phyloP scores from a whole-genome alignment of 2,329 filamentous ascomycete species.

The Ophiosphaerella herpotricha region DNA sequence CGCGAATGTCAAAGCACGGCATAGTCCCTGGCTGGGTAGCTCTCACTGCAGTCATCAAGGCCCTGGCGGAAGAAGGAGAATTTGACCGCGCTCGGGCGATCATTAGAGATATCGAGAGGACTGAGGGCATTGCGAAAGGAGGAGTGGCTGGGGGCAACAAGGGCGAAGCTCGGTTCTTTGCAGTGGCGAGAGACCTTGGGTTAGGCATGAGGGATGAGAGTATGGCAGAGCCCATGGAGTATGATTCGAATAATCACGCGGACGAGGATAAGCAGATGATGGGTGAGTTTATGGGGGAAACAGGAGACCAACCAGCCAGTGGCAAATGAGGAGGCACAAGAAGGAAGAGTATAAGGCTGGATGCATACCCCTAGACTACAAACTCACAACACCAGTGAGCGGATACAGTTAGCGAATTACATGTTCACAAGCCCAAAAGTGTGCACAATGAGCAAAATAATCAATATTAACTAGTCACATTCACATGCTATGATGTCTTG shows the following conservation, averaged over 20 bases:
- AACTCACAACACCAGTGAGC: too few relatives aligned
- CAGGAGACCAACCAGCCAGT: neutral
- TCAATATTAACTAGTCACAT: too few relatives aligned
- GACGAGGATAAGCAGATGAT: neutral
- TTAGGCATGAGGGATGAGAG: constrained; percentile 13
- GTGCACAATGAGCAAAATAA: too few relatives aligned
- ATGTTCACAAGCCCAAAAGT: too few relatives aligned
- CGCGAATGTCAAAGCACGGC: constrained; percentile 45
- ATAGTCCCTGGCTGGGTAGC: constrained; percentile 51
- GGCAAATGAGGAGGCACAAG: neutral
- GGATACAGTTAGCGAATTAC: too few relatives aligned
- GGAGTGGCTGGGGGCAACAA: constrained; percentile 20
- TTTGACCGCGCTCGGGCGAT: constrained; percentile 39
- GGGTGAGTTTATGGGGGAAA: neutral
- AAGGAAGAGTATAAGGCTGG: neutral
- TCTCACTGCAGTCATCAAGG: constrained; percentile 44
- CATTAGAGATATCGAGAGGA: constrained; percentile 44
- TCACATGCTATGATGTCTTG: too few relatives aligned
- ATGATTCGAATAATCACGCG: neutral
- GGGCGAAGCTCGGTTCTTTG: constrained; percentile 24
- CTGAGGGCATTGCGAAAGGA: constrained; percentile 34
- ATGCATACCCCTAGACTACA: too few relatives aligned
- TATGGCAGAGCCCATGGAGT: constrained; percentile 11
- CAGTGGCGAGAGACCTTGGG: constrained; percentile 12
- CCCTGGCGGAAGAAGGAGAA: constrained; percentile 45